These are phyloP conservation scores for Leonotis leonurus DNA, from an alignment of 257 asterid species.

Conservation along the genomic window DNA sequence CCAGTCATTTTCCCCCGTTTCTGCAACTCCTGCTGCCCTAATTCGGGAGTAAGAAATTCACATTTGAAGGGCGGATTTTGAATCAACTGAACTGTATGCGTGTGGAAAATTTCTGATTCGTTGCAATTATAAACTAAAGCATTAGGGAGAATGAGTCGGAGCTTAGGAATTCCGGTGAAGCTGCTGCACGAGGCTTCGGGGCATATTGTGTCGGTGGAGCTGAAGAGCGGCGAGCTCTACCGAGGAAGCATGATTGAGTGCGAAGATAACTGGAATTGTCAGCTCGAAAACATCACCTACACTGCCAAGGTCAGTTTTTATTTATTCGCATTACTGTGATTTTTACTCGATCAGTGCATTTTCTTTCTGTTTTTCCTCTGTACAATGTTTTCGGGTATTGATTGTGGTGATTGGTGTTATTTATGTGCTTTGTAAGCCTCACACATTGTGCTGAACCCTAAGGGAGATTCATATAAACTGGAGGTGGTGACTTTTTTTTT, in stretches of 20 bases:
- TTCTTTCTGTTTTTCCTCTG: not conserved
- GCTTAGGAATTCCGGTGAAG: conserved; percentile 95
- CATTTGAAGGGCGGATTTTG: not conserved
- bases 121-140: not conserved
- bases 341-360: not conserved
- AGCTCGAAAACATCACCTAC: conserved; percentile 49
- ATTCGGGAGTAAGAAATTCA: conserved; percentile 2
- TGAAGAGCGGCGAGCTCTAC: conserved; percentile 90
- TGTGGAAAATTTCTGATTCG: not conserved
- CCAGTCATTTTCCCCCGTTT: not conserved
- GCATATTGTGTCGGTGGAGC: conserved; percentile 82
- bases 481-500: not conserved
- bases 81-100: not conserved
- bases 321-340: not conserved
- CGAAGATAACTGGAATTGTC: conserved; percentile 60
- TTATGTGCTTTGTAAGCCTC: not conserved
- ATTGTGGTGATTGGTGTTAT: not conserved
- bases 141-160: conserved; percentile 55
- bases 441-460: not conserved
- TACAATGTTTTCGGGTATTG: not conserved
- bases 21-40: conserved; percentile 19
- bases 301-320: conserved; percentile 39
- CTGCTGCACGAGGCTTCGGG: conserved; percentile 96
- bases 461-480: not conserved
- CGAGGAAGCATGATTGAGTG: conserved; percentile 87